Base-by-base conservation (phyloP, 352 stramenopile genomes). In the Pythium aquatile region DNA sequence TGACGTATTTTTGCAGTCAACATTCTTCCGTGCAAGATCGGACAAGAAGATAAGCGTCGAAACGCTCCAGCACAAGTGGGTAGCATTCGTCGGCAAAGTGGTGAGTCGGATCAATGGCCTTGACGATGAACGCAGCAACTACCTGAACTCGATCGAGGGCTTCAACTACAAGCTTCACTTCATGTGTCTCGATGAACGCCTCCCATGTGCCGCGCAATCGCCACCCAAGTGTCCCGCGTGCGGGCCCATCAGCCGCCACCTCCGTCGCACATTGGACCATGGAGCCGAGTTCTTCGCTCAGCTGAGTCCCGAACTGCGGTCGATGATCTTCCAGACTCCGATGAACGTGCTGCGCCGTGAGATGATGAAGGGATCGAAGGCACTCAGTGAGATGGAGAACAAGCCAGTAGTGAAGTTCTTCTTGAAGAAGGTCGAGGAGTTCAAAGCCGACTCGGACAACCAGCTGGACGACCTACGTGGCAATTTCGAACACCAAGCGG, bases 1-100 rank as follows among this genome's bases (percentile, higher is more conserved):
- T n/a, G n/a, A n/a, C n/a, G n/a, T n/a, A 32, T 59, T 59, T 49
- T 49, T 59, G 11, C 53, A 59, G 17, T 59, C 53, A 2, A 59
- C 53, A 8, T 59, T 49, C 37, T 59, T 35, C 20, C 35, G 53
- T n/a, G 35, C 32, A 17, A 47, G 53, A 47, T 59, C 53, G 11
- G 48, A 59, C 53, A 55, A 55, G 49, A 59, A 59, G 53, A 49
- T 59, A 6, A 35, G 53, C 24, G 32, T 9, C 4, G 33, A 59
- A n/a, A 14, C 33, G 1, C 53, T 35, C 13, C 6, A 20, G 11
- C 2, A 59, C 2, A 59, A 59, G 53, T 59, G 53, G 53, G n/a
- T 11, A 17, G 16, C 9, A 26, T 59, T 59, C 53, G 53, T 48
- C 53, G 8, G 48, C 8, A 29, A 48, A 17, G 33, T 59, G 3